Conservation (phyloP, 495 filamentous ascomycete species). For the Chaetomium cochliodes region DNA sequence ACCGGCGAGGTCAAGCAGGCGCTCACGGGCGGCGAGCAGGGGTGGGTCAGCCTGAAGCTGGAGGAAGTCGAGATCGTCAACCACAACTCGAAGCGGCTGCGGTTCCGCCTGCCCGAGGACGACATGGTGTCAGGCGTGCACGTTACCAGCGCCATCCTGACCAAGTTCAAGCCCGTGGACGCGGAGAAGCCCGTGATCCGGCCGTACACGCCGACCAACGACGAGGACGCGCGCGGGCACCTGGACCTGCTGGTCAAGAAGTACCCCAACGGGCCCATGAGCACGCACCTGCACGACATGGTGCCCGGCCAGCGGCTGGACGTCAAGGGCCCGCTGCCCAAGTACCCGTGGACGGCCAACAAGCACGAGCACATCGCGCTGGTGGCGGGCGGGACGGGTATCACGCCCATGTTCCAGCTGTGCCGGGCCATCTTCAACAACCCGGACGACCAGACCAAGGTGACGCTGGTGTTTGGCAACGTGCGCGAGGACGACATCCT, state of each 20-base stretch:
- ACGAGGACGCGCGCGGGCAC: constrained; percentile 74
- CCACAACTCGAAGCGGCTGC: constrained; percentile 85
- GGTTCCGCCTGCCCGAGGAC: constrained; percentile 78
- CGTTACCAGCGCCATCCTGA: constrained; percentile 80
- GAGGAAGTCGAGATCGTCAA: constrained; percentile 74
- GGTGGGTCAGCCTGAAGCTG: constrained; percentile 77
- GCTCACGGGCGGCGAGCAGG: constrained; percentile 83
- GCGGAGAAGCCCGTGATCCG: constrained; percentile 80
- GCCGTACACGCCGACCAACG: constrained; percentile 89
- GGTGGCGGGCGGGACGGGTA: constrained; percentile 92
- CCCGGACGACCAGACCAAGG: constrained; percentile 93
- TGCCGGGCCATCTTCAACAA: constrained; percentile 85
- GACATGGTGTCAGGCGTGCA: constrained; percentile 78
- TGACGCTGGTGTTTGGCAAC: constrained; percentile 91
- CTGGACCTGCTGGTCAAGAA: constrained; percentile 88
- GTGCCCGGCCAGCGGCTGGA: constrained; percentile 72
- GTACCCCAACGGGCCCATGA: constrained; percentile 91
- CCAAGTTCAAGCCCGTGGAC: constrained; percentile 76
- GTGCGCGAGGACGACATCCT: constrained; percentile 83
- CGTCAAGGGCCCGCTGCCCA: constrained; percentile 92
- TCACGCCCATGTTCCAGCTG: constrained; percentile 91
- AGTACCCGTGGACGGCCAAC: constrained; percentile 88
- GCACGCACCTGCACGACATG: constrained; percentile 80
- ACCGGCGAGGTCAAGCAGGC: constrained; percentile 48
- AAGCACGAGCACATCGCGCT: constrained; percentile 94